A percentile compares a stretch with the other conserved stretches of the same genome.
Evolutionary conservation across 2,329 filamentous ascomycete species (phyloP).

Genomic region (Exophiala alcalophila): DNA sequence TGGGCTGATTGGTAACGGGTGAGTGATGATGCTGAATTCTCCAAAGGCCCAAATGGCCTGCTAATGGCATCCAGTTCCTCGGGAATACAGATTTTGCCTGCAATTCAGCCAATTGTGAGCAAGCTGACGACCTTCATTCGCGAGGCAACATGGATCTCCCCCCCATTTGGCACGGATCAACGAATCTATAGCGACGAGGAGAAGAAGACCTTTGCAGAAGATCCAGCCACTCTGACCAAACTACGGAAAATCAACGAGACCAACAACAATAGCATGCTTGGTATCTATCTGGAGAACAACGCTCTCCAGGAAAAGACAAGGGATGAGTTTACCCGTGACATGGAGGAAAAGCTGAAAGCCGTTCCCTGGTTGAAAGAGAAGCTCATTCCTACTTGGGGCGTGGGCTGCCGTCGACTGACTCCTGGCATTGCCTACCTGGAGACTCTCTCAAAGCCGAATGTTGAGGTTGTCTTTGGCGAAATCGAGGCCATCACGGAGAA

Average conservation of each 20-base stretch:
- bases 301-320: slow-evolving; percentile 2
- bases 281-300: slow-evolving; percentile 2
- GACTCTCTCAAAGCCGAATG: slow-evolving; percentile 28
- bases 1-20: slow-evolving; percentile 31
- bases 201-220: slow-evolving; percentile 16
- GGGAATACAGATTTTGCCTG: slow-evolving; percentile 43
- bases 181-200: slow-evolving; percentile 27
- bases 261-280: slow-evolving; percentile 29
- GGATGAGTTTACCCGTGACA: neutral
- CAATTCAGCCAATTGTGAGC: slow-evolving; percentile 20
- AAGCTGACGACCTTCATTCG: slow-evolving; percentile 35
- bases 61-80: slow-evolving; percentile 31
- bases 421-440: slow-evolving; percentile 27
- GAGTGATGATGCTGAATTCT: no score
- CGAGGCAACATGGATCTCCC: slow-evolving; percentile 21
- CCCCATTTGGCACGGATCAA: slow-evolving; percentile 19
- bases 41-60: no score
- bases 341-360: slow-evolving; percentile 25
- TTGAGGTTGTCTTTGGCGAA: slow-evolving; percentile 19
- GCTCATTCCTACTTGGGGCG: slow-evolving; percentile 24
- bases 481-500: slow-evolving; percentile 21
- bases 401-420: slow-evolving; percentile 28
- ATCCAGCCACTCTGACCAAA: slow-evolving; percentile 25
- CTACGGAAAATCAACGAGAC: slow-evolving; percentile 17
- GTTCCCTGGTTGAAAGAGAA: slow-evolving; percentile 19